These are phyloP conservation scores for Helichrysum umbraculigerum DNA, from an alignment of 129 eudicot species.

Conservation along the genomic window DNA sequence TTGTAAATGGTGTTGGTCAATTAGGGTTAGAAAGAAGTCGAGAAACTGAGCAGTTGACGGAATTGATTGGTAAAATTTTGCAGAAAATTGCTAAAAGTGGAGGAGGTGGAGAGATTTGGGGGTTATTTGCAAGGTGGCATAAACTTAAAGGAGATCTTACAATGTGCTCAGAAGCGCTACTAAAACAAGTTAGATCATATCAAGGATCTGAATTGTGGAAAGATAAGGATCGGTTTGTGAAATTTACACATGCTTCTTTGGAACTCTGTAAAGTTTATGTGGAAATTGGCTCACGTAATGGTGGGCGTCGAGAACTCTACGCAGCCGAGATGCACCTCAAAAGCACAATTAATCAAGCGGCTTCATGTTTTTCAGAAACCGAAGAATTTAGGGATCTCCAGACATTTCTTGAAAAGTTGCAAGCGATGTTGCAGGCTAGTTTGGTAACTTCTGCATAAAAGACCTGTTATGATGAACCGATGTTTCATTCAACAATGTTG, in stretches of 20 bases:
- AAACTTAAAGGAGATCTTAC: slow-evolving; percentile 70
- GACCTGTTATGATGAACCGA: background rate
- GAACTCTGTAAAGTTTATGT: slow-evolving; percentile 75
- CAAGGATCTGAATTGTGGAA: slow-evolving; percentile 86
- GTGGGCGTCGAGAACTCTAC: slow-evolving; percentile 49
- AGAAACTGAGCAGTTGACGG: slow-evolving; percentile 56
- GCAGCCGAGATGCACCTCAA: slow-evolving; percentile 90
- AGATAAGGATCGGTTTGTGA: slow-evolving; percentile 67
- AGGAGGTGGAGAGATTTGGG: slow-evolving; percentile 66
- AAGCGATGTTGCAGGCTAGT: slow-evolving; percentile 43
- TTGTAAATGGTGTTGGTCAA: slow-evolving; percentile 23
- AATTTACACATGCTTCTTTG: slow-evolving; percentile 81
- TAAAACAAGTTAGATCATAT: slow-evolving; percentile 83
- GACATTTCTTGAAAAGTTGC: slow-evolving; percentile 54
- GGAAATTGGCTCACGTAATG: slow-evolving; percentile 44
- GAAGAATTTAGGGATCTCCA: slow-evolving; percentile 55
- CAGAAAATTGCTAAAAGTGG: slow-evolving; percentile 61
- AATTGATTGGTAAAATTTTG: slow-evolving; percentile 63
- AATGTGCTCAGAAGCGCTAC: slow-evolving; percentile 85
- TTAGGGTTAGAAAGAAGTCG: slow-evolving; percentile 34
- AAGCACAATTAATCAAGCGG: slow-evolving; percentile 70
- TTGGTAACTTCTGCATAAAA: slow-evolving; percentile 20
- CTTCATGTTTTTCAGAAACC: slow-evolving; percentile 53
- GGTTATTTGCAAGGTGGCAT: slow-evolving; percentile 91
- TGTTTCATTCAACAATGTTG: background rate